Percentiles rank a stretch among this genome's conserved stretches.
phyloP scores from a whole-genome alignment of 805 yeast genomes.

The Candida germanica region DNA sequence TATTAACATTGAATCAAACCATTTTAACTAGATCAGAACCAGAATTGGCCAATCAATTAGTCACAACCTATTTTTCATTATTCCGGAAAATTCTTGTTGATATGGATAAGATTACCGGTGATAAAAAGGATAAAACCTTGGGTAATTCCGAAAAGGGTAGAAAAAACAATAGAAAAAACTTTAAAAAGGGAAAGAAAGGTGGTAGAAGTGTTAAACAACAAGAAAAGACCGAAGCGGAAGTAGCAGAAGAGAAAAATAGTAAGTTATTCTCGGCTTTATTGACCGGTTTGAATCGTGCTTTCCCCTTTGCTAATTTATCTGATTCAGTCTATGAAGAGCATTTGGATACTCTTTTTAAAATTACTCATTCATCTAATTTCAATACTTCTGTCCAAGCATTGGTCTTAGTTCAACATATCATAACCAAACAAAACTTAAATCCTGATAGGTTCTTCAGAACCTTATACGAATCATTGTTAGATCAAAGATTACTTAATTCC shows the following conservation, averaged over 20 bases:
- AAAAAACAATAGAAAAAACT: constrained; percentile 56
- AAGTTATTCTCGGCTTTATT: constrained; percentile 85
- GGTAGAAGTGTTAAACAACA: constrained; percentile 68
- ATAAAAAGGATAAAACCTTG: constrained; percentile 34
- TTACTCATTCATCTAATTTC: constrained; percentile 92
- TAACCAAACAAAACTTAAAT: constrained; percentile 54
- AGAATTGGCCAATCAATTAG: constrained; percentile 76
- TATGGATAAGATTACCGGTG: constrained; percentile 48
- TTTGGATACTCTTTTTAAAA: constrained; percentile 78
- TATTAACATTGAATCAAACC: constrained; percentile 88
- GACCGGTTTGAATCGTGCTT: constrained; percentile 94
- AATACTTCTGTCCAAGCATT: constrained; percentile 93
- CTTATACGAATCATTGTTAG: constrained; percentile 83
- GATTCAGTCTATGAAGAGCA: constrained; percentile 70
- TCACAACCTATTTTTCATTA: constrained; percentile 79
- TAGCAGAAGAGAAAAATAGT: constrained; percentile 74
- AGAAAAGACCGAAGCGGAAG: constrained; percentile 61
- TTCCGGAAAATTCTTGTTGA: constrained; percentile 80
- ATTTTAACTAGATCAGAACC: constrained; percentile 76
- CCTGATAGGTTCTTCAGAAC: constrained; percentile 79
- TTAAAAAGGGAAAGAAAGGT: constrained; percentile 84
- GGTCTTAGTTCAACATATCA: constrained; percentile 77
- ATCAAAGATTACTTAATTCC: constrained; percentile 76
- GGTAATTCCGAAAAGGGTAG: constrained; percentile 60
- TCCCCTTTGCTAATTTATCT: constrained; percentile 82